Conservation (phyloP, 2,329 filamentous ascomycete species). For the Diaporthe destruens region DNA sequence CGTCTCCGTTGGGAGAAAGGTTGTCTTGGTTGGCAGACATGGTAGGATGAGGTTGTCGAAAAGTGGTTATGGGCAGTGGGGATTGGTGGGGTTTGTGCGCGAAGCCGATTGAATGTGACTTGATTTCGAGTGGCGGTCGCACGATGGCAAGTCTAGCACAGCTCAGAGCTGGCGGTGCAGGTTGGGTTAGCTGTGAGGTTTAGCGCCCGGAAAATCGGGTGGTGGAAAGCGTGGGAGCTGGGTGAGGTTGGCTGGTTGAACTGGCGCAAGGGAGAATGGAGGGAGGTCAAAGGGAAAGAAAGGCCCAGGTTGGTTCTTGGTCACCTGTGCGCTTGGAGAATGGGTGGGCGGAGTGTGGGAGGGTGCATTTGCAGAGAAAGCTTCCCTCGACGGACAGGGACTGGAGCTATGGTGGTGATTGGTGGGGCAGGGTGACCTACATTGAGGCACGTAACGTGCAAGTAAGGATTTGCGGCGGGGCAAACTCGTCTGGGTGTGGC, state of each 20-base stretch:
- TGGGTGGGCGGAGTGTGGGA: slow-evolving; percentile 26
- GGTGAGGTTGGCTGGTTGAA: slow-evolving; percentile 22
- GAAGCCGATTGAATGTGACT: slow-evolving; percentile 20
- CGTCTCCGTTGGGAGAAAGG: slow-evolving; percentile 69
- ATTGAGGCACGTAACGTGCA: slow-evolving; percentile 35
- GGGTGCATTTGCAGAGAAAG: slow-evolving; percentile 36
- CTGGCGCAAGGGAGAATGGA: slow-evolving; percentile 29
- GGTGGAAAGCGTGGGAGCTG: not conserved
- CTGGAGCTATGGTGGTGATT: slow-evolving; percentile 35
- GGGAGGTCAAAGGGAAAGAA: slow-evolving; percentile 14
- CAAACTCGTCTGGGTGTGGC: slow-evolving; percentile 33
- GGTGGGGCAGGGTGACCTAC: slow-evolving; percentile 29
- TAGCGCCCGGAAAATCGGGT: slow-evolving; percentile 8
- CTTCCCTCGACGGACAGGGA: slow-evolving; percentile 31
- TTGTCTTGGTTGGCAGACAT: slow-evolving; percentile 75
- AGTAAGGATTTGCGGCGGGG: slow-evolving; percentile 42
- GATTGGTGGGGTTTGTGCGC: slow-evolving; percentile 16
- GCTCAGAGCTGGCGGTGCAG: slow-evolving; percentile 38
- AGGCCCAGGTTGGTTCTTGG: slow-evolving; percentile 30
- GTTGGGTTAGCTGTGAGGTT: slow-evolving; percentile 14
- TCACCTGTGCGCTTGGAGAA: slow-evolving; percentile 27
- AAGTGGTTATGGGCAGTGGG: not conserved
- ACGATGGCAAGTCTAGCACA: slow-evolving; percentile 22
- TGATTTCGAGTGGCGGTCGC: slow-evolving; percentile 34
- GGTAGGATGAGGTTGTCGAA: slow-evolving; percentile 43